A percentile compares a stretch with the other conserved stretches of the same genome.
These are phyloP conservation scores for Elsinoe necatrix DNA, from an alignment of 2,329 filamentous ascomycete genomes.

Conservation along the genomic window DNA sequence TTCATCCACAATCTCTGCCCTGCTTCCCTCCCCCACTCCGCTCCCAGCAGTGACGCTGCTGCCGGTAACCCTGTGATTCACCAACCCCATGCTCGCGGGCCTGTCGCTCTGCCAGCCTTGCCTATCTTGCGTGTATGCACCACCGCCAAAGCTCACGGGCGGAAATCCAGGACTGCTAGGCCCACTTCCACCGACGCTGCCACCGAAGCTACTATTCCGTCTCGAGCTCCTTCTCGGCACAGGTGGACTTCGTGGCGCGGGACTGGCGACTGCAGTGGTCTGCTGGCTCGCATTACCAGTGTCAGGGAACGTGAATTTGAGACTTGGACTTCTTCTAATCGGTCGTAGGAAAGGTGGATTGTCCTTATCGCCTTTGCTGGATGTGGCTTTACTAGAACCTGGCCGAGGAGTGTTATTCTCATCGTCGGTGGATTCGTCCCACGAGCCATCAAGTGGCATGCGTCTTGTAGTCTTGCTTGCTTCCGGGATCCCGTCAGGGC, in stretches of 20 bases:
- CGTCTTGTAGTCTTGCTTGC: conserved; percentile 15
- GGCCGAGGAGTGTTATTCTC: not conserved
- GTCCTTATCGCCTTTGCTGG: conserved; percentile 1
- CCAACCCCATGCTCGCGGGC: conserved; percentile 18
- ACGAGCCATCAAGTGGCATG: conserved; percentile 17
- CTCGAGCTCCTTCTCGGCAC: conserved; percentile 5
- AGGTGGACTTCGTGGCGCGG: not conserved
- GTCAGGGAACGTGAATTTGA: conserved; percentile 15
- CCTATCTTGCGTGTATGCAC: conserved; percentile 1
- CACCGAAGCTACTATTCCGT: conserved; percentile 9
- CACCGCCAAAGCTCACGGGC: not conserved
- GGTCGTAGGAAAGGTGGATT: conserved; percentile 15
- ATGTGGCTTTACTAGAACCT: not conserved
- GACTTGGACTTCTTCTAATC: conserved; percentile 17
- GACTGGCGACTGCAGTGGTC: not conserved
- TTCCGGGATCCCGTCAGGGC: conserved; percentile 12
- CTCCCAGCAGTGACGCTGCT: conserved; percentile 17
- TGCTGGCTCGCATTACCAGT: not conserved
- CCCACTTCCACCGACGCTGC: not conserved
- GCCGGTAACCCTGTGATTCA: conserved; percentile 17
- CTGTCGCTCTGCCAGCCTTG: conserved; percentile 11
- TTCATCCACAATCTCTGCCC: conserved; percentile 16
- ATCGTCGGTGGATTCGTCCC: conserved; percentile 16
- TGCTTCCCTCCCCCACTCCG: conserved; percentile 16
- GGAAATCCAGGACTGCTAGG: not conserved